These are phyloP conservation scores for Akanthomyces uredinophilus DNA, from an alignment of 2,329 filamentous ascomycete genomes.

Conservation along the genomic window DNA sequence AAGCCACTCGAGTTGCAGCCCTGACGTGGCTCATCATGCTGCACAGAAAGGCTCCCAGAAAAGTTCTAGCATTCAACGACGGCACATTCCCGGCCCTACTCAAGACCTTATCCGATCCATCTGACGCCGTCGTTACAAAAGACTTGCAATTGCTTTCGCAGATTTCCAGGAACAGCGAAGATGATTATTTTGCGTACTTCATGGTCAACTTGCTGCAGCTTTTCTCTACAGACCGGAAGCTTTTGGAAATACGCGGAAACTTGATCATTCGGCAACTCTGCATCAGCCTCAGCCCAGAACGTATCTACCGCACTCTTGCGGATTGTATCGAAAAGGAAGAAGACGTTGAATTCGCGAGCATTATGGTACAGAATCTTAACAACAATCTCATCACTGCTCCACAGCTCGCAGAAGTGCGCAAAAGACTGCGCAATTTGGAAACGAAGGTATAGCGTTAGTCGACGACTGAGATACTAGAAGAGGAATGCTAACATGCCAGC, in stretches of 20 bases:
- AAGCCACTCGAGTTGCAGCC: slow-evolving; percentile 89
- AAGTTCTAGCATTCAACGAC: slow-evolving; percentile 92
- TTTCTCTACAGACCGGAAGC: slow-evolving; percentile 86
- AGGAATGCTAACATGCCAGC: not conserved
- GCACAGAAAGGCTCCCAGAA: slow-evolving; percentile 87
- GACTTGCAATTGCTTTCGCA: slow-evolving; percentile 91
- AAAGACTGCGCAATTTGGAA: slow-evolving; percentile 84
- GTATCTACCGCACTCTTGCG: slow-evolving; percentile 91
- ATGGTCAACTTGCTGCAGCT: slow-evolving; percentile 96
- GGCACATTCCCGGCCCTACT: slow-evolving; percentile 93
- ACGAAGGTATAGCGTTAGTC: slow-evolving; percentile 54
- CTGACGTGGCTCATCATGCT: slow-evolving; percentile 97
- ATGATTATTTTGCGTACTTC: slow-evolving; percentile 95
- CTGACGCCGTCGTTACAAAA: slow-evolving; percentile 91
- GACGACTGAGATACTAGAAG: not conserved
- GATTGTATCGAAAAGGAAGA: slow-evolving; percentile 98
- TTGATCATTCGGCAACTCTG: slow-evolving; percentile 95
- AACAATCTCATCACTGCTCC: slow-evolving; percentile 98
- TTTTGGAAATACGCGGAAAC: slow-evolving; percentile 89
- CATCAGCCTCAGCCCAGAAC: slow-evolving; percentile 84
- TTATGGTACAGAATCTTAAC: slow-evolving; percentile 99
- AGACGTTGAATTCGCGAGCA: slow-evolving; percentile 96
- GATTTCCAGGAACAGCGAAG: slow-evolving; percentile 93
- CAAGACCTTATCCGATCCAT: slow-evolving; percentile 92
- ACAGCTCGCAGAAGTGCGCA: slow-evolving; percentile 84